Percentiles rank a stretch among this genome's conserved stretches.
These are phyloP conservation scores for Collybia mongolica DNA, from an alignment of 768 basidiomycete species.

Conservation along the genomic window DNA sequence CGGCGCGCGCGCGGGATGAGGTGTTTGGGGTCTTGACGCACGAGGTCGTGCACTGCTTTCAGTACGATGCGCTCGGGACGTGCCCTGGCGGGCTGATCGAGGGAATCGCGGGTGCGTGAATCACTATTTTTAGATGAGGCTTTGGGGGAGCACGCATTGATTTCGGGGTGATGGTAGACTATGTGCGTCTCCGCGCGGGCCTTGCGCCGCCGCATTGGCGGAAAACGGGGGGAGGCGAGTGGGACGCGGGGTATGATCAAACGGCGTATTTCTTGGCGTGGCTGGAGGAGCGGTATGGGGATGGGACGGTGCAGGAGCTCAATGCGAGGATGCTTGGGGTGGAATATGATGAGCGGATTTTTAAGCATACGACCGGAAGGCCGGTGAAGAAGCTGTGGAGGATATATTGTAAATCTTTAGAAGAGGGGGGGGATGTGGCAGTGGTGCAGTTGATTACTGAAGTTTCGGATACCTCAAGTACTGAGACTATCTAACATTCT, in stretches of 20 bases:
- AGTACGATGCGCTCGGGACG: conserved; percentile 58
- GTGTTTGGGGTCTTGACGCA: conserved; percentile 71
- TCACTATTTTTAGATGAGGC: too few species aligned
- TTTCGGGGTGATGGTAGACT: conserved; percentile 43
- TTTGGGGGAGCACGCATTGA: too few species aligned
- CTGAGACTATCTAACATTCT: too few species aligned
- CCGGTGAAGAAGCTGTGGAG: conserved; percentile 58
- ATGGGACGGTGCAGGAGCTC: conserved; percentile 54
- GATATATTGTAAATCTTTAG: conserved; percentile 45
- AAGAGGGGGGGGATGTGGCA: neutral
- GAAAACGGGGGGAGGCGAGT: conserved; percentile 41
- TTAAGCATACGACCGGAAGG: conserved; percentile 50
- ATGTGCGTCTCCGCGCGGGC: conserved; percentile 60
- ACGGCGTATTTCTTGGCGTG: conserved; percentile 79
- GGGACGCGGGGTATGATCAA: conserved; percentile 76
- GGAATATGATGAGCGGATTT: conserved; percentile 50
- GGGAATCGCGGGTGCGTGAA: conserved; percentile 66
- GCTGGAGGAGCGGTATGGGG: conserved; percentile 53
- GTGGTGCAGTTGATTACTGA: too few species aligned
- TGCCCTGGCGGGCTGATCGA: conserved; percentile 75
- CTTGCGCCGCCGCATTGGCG: conserved; percentile 73
- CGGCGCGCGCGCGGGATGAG: conserved; percentile 50
- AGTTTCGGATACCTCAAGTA: too few species aligned
- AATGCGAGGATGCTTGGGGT: conserved; percentile 52
- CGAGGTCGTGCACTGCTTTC: conserved; percentile 80